These are phyloP conservation scores for Maudiozyma serrabonitensis DNA, from an alignment of 805 yeast genomes.

Conservation along the genomic window DNA sequence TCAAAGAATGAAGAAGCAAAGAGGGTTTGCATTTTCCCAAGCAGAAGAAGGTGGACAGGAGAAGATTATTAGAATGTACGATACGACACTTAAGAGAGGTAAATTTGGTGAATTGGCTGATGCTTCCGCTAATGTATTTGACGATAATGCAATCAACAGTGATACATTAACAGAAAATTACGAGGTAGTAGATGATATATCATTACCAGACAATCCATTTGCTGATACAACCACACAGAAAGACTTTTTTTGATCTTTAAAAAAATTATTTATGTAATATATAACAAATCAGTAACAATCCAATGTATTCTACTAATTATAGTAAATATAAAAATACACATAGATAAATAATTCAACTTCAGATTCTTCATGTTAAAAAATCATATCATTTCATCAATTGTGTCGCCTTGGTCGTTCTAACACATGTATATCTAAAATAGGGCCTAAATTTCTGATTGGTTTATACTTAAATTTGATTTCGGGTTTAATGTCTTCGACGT, in stretches of 20 bases:
- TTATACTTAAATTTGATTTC: slow-evolving; percentile 14
- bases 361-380: neutral
- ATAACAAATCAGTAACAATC: neutral
- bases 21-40: slow-evolving; percentile 97
- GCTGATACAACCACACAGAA: slow-evolving; percentile 1
- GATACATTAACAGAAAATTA: neutral
- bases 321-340: neutral
- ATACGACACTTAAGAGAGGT: slow-evolving; percentile 80
- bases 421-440: slow-evolving; percentile 24
- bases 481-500: slow-evolving; percentile 14
- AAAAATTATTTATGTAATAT: neutral
- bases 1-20: slow-evolving; percentile 93
- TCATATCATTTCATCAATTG: neutral
- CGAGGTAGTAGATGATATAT: neutral
- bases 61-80: slow-evolving; percentile 83
- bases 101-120: slow-evolving; percentile 53
- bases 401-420: slow-evolving; percentile 25
- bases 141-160: slow-evolving; percentile 7
- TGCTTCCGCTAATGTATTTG: slow-evolving; percentile 29
- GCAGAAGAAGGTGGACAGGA: slow-evolving; percentile 87
- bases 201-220: slow-evolving; percentile 10
- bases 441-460: slow-evolving; percentile 18
- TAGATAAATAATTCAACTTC: neutral
- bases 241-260: slow-evolving; percentile 1
- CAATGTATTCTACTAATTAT: too few relatives aligned